These are phyloP conservation scores for Salvia sclarea DNA, from an alignment of 305 asterid species.

Conservation along the genomic window DNA sequence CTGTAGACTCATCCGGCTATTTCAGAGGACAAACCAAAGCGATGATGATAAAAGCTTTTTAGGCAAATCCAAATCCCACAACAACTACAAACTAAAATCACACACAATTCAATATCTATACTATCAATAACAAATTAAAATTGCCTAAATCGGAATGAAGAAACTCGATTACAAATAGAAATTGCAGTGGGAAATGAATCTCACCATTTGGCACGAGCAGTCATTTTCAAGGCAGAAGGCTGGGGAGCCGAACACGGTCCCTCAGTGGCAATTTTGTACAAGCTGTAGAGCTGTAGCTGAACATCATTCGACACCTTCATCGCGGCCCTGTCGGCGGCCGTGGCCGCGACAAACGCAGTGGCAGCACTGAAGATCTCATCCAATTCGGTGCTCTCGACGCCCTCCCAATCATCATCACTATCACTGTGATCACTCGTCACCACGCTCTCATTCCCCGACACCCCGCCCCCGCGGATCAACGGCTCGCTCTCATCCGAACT, in stretches of 20 bases:
- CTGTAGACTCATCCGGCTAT: neutral
- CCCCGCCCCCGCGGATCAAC: constrained; percentile 41
- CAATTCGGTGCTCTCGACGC: constrained; percentile 96
- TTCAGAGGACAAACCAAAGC: neutral
- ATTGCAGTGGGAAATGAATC: neutral
- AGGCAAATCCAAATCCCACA: constrained; percentile 1
- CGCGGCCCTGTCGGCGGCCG: constrained; percentile 73
- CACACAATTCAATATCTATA: constrained; percentile 6
- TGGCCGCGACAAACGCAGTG: constrained; percentile 94
- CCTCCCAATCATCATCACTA: constrained; percentile 95
- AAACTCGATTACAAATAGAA: constrained; percentile 4
- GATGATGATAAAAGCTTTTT: neutral
- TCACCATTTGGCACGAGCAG: constrained; percentile 98
- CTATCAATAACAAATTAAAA: neutral
- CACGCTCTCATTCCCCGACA: constrained; percentile 26
- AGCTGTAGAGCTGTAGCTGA: constrained; percentile 89
- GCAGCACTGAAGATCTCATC: constrained; percentile 97
- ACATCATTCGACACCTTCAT: constrained; percentile 73
- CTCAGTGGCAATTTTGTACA: constrained; percentile 96
- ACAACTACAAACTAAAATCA: constrained; percentile 3
- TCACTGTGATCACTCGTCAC: constrained; percentile 39
- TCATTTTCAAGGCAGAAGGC: constrained; percentile 91
- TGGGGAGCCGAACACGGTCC: constrained; percentile 91
- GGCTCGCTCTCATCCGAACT: constrained; percentile 50
- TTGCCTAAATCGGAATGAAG: constrained; percentile 5